phyloP scores from a whole-genome alignment of 164 flowering plant species.

The grape (Vitis vinifera) region ASM3070453v1 NC_081820.1:22648501-22649000 shows the following conservation, averaged over 20 bases:
- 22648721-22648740: slow-evolving; percentile 40
- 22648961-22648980: neutral
- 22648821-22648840: slow-evolving; percentile 35
- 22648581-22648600: slow-evolving; percentile 75
- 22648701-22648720: slow-evolving; percentile 56
- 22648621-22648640: slow-evolving; percentile 71
- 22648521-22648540: slow-evolving; percentile 48
- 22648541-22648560: slow-evolving; percentile 70
- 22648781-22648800: neutral
- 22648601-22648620: slow-evolving; percentile 86
- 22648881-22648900: slow-evolving; percentile 33
- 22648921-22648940: slow-evolving; percentile 18
- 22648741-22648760: slow-evolving; percentile 8
- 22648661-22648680: slow-evolving; percentile 78
- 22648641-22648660: slow-evolving; percentile 74
- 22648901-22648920: slow-evolving; percentile 45
- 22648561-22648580: slow-evolving; percentile 83
- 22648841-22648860: slow-evolving; percentile 32
- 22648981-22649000: neutral
- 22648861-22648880: slow-evolving; percentile 50
- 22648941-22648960: neutral
- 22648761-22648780: neutral
- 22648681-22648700: slow-evolving; percentile 92
- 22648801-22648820: slow-evolving; percentile 17
- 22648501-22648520: slow-evolving; percentile 59